Evolutionary conservation across 1,139 yeast species (phyloP).

Genomic region (Diutina sp.): DNA sequence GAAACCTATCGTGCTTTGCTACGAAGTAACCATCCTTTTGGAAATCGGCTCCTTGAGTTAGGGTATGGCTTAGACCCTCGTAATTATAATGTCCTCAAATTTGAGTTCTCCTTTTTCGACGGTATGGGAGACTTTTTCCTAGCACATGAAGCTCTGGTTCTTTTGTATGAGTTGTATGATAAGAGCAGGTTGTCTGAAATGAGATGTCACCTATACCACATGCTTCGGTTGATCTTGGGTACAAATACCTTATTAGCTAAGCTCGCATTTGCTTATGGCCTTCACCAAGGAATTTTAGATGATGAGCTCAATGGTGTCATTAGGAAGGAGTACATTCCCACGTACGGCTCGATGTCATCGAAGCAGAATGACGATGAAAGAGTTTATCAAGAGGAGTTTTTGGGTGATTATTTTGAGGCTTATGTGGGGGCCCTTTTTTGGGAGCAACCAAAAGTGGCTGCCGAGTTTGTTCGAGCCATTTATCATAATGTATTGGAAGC

Average conservation of each 20-base stretch:
- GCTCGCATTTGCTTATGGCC: conserved; percentile 23
- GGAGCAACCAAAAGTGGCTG: conserved; percentile 27
- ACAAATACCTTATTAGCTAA: conserved; percentile 29
- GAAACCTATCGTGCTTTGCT: conserved; percentile 24
- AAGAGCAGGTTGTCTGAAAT: not conserved
- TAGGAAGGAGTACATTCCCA: not conserved
- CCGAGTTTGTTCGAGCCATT: conserved; percentile 8
- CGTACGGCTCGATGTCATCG: not conserved
- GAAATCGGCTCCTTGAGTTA: conserved; percentile 10
- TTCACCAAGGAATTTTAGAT: conserved; percentile 25
- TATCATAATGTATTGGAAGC: not conserved
- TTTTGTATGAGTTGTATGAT: conserved; percentile 12
- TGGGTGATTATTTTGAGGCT: conserved; percentile 32
- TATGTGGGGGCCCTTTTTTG: conserved; percentile 31
- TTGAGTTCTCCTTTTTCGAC: conserved; percentile 30
- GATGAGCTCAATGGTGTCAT: conserved; percentile 9
- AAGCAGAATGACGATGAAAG: not conserved
- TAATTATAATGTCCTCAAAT: conserved; percentile 15
- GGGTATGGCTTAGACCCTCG: conserved; percentile 6
- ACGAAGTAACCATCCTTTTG: conserved; percentile 18
- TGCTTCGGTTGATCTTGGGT: conserved; percentile 22
- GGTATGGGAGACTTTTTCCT: conserved; percentile 33
- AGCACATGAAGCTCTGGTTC: conserved; percentile 25
- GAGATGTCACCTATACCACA: conserved; percentile 12
- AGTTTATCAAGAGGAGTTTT: conserved; percentile 23